A percentile compares a stretch with the other conserved stretches of the same genome.
Conservation (phyloP, 805 yeast genomes). For the Jamesozyma piceae region DNA sequence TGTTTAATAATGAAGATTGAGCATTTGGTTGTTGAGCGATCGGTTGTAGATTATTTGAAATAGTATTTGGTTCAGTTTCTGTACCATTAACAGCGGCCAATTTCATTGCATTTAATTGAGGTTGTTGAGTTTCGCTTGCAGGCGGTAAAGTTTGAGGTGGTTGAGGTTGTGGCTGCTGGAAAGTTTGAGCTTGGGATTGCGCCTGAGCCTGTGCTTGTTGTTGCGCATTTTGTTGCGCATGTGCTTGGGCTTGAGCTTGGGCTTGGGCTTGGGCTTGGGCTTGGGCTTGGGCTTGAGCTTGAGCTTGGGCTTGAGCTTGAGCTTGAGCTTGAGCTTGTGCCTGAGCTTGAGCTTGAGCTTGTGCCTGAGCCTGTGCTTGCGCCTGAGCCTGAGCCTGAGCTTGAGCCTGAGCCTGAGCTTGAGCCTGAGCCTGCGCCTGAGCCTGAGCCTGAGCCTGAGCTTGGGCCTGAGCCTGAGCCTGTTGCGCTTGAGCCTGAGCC, state of each 20-base stretch:
- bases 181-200: conserved; percentile 4
- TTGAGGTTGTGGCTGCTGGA: conserved; percentile 1
- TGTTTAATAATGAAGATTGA: background rate
- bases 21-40: background rate
- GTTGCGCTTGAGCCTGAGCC: conserved; percentile 6
- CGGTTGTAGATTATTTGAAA: background rate
- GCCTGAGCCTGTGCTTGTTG: conserved; percentile 2
- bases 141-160: background rate
- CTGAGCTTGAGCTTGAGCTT: conserved; percentile 3
- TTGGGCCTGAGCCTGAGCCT: conserved; percentile 3
- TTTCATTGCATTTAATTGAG: background rate
- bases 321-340: conserved; percentile 7
- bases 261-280: conserved; percentile 1
- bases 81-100: background rate
- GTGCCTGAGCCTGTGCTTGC: conserved; percentile 2
- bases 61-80: background rate
- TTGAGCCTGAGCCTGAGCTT: conserved; percentile 5
- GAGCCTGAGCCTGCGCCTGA: conserved; percentile 4
- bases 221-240: conserved; percentile 1
- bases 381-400: conserved; percentile 2
- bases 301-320: conserved; percentile 1
- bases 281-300: conserved; percentile 4
- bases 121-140: background rate
- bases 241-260: conserved; percentile 1
- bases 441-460: conserved; percentile 2